Conservation (phyloP, 202 grass and related monocot genomes). For the Panicum hallii region DNA sequence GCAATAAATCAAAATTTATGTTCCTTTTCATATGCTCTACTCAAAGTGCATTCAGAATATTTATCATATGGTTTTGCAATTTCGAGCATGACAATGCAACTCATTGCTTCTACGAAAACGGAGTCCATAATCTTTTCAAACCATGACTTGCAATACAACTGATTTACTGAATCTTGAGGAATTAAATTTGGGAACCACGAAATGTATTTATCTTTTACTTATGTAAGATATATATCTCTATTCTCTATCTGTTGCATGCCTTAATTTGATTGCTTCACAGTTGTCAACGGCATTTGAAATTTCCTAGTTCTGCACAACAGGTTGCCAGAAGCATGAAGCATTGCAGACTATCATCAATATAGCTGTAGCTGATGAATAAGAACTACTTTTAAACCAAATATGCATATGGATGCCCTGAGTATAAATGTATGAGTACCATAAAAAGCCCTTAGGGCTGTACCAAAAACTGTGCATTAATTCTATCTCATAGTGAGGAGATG, state of each 20-base stretch:
- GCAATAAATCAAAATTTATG: not conserved
- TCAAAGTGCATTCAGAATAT: not conserved
- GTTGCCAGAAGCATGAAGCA: not conserved
- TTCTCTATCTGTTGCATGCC: not conserved
- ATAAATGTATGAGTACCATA: not conserved
- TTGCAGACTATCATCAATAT: not conserved
- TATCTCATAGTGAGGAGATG: not conserved
- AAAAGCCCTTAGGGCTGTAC: not conserved
- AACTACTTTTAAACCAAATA: not conserved
- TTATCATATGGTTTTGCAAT: not conserved
- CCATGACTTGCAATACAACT: conserved; percentile 1
- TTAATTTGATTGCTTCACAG: not conserved
- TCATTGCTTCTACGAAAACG: not conserved
- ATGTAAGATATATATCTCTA: not conserved
- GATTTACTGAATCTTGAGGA: not conserved
- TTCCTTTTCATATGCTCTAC: not conserved
- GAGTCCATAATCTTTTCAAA: not conserved
- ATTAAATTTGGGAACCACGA: not conserved
- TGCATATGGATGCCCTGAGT: not conserved
- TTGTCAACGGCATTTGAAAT: not conserved
- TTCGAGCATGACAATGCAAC: not conserved
- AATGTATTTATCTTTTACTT: not conserved
- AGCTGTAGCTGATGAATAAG: not conserved
- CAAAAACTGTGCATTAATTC: not conserved
- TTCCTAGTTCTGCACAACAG: not conserved